A percentile compares a stretch with the other conserved stretches of the same genome.
Conservation (phyloP, 768 basidiomycete species). For the Macrolepiota fuliginosa region DNA sequence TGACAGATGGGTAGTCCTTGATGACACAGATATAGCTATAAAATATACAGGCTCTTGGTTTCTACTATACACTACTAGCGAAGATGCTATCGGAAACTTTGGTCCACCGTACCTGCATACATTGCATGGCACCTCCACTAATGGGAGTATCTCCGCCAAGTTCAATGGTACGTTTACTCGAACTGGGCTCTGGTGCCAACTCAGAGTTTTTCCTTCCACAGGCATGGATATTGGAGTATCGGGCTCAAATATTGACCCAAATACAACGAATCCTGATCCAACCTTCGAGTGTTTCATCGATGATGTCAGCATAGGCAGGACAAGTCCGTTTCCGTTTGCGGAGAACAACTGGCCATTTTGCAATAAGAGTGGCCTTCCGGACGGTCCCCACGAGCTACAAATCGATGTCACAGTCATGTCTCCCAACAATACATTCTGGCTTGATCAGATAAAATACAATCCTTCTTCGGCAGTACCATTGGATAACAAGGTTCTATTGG, state of each 20-base stretch:
- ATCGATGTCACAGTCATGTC: background rate
- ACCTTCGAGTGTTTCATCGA: conserved; percentile 25
- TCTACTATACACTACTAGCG: no score
- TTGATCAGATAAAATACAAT: background rate
- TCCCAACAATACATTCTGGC: background rate
- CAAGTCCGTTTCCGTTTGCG: conserved; percentile 10
- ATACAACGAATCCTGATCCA: background rate
- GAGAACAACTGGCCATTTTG: background rate
- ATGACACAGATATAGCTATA: background rate
- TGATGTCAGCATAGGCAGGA: conserved; percentile 20
- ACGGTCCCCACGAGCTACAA: background rate
- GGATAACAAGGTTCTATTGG: background rate
- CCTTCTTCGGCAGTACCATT: background rate
- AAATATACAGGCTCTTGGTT: background rate
- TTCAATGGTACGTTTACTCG: background rate
- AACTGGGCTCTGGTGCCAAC: background rate
- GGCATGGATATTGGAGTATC: conserved; percentile 15
- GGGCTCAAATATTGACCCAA: conserved; percentile 16
- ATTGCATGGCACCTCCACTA: background rate
- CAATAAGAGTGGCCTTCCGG: background rate
- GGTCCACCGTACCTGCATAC: background rate
- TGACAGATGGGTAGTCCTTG: background rate
- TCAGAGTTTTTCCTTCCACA: background rate
- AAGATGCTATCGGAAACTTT: background rate
- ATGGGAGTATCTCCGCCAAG: background rate